These are phyloP conservation scores for Gautieria morchelliformis DNA, from an alignment of 768 basidiomycete genomes.

Conservation along the genomic window DNA sequence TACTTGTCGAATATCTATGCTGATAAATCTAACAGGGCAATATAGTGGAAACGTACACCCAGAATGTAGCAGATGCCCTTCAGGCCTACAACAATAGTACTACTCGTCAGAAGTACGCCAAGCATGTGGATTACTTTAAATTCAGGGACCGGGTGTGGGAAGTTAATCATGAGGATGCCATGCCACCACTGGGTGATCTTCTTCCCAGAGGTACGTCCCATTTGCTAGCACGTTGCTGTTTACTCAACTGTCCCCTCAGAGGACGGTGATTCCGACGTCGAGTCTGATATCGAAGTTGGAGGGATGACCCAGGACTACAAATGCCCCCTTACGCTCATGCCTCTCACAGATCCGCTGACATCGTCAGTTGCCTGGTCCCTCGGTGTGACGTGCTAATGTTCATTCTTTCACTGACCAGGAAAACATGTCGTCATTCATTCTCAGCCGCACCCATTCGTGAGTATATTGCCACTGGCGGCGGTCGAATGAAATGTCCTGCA, in stretches of 20 bases:
- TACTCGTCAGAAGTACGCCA: constrained; percentile 70
- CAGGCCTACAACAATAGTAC: constrained; percentile 51
- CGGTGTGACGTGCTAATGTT: constrained; percentile 7
- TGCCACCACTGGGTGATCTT: constrained; percentile 71
- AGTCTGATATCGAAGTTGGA: constrained; percentile 84
- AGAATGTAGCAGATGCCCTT: constrained; percentile 31
- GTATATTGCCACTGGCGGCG: constrained; percentile 36
- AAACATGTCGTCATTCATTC: constrained; percentile 74
- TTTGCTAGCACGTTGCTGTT: neutral
- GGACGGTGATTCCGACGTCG: constrained; percentile 69
- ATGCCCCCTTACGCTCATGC: constrained; percentile 68
- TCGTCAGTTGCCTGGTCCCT: constrained; percentile 45
- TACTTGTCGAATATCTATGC: neutral
- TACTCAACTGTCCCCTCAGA: constrained; percentile 35
- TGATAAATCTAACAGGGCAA: constrained; percentile 35
- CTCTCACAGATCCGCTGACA: constrained; percentile 65
- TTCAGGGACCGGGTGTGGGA: constrained; percentile 73
- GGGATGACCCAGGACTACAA: constrained; percentile 76
- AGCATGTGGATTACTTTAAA: constrained; percentile 43
- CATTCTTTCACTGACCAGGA: constrained; percentile 26
- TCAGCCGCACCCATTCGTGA: constrained; percentile 61
- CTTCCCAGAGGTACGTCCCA: constrained; percentile 49
- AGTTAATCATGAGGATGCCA: constrained; percentile 48
- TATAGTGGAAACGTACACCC: constrained; percentile 40
- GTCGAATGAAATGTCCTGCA: constrained; percentile 49